Base-by-base conservation (phyloP, 805 yeast genomes). In the Teunomyces aglyptinius region DNA sequence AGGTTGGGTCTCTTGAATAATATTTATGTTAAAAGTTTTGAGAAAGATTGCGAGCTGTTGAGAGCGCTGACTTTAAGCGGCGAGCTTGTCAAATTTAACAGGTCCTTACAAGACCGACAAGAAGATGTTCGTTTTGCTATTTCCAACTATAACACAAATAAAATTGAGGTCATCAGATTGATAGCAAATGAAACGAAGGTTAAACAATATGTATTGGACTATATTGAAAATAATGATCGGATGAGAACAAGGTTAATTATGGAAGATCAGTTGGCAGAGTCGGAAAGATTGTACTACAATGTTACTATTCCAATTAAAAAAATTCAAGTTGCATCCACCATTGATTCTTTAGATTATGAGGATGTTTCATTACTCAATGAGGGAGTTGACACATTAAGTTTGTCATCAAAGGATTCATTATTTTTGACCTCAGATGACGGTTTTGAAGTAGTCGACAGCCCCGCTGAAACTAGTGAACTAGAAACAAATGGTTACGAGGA, bases 191-290 rank as follows among this genome's bases (percentile, higher is more conserved):
- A 41, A 11, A 49, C 49, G 1, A 48, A 53, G 15, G 53, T 54
- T 1, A 45, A 51, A 3, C 57, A 50, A 5, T 83, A 83, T 77
- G 61, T 72, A 2, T 63, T 88, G 7, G 95, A 87, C 58, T 75
- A 77, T 26, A 80, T 84, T 43, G 96, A 89, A 59, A 86, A 88
- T 28, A 69, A 75, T 24, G 82, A 83, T 53, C 67, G 92, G 51
- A 84, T 81, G 78, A 70, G 91, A 49, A 82, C 75, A 48, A 68
- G 86, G 48, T 58, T 88, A 39, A 60, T 84, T 4, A 77, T 81
- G 15, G 82, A 78, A 47, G 78, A 77, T 47, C 78, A 78, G 34
- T 50, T 73, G 5, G 65, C 73, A 1, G 75, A 71, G 10, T 68
- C 75, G 7, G 77, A 78, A 45, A 69, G 68, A 43, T 54, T 78